Conservation (phyloP, 371 early-diverging fungal genomes). For the Mortierella sp. region DNA sequence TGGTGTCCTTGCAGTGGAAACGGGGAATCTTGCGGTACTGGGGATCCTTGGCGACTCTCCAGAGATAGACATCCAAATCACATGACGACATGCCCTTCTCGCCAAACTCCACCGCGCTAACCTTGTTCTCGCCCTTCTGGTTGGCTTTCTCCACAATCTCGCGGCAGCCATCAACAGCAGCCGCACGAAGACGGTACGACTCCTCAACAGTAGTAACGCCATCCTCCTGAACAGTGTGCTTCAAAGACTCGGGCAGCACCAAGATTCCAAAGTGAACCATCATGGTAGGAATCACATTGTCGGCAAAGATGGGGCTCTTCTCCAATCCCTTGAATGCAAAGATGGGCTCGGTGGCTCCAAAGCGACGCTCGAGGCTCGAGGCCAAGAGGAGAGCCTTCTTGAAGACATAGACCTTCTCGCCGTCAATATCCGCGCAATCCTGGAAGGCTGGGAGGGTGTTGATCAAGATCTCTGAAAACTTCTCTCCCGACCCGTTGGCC, state of each 20-base stretch:
- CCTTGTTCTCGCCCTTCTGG: slow-evolving; percentile 19
- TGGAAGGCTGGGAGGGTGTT: slow-evolving; percentile 78
- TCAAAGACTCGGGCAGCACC: slow-evolving; percentile 66
- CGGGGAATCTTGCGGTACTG: slow-evolving; percentile 73
- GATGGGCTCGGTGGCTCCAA: slow-evolving; percentile 55
- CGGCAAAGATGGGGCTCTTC: slow-evolving; percentile 78
- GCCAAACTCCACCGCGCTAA: slow-evolving; percentile 36
- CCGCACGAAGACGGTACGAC: slow-evolving; percentile 77
- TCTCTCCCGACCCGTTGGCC: slow-evolving; percentile 69
- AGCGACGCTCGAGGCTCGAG: slow-evolving; percentile 65
- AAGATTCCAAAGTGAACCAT: slow-evolving; percentile 70
- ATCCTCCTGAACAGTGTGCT: slow-evolving; percentile 64
- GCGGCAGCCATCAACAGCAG: slow-evolving; percentile 78
- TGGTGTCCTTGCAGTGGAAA: slow-evolving; percentile 75
- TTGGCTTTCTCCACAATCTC: slow-evolving; percentile 65
- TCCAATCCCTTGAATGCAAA: slow-evolving; percentile 79
- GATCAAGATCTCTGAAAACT: slow-evolving; percentile 61
- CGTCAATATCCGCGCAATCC: slow-evolving; percentile 69
- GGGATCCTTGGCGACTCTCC: slow-evolving; percentile 79
- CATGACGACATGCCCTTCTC: slow-evolving; percentile 65
- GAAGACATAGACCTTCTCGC: slow-evolving; percentile 62
- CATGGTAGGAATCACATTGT: slow-evolving; percentile 83
- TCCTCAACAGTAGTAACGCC: slow-evolving; percentile 65
- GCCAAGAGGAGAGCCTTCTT: slow-evolving; percentile 80
- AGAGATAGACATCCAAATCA: slow-evolving; percentile 77